Evolutionary conservation across 805 yeast genomes (phyloP), one percentile per base, ranked within the genome.

Genomic region (Yamadazyma sp.): DNA sequence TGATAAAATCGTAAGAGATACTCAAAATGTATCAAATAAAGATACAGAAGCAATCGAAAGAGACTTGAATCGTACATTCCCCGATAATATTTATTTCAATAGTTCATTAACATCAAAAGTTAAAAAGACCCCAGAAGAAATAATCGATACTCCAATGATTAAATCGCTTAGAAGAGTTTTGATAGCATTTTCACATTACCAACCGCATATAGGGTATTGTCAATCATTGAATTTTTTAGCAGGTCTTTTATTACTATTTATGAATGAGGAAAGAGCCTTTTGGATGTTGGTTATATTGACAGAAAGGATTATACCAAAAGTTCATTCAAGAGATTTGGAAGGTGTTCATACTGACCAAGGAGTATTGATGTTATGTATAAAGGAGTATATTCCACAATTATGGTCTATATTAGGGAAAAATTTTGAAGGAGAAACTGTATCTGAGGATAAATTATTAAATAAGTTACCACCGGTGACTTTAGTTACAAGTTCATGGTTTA

Each of bases 321-420:
- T 91, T 16, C 98, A 91, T 59, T 91, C 88, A 40, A 74, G 86
- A 22, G 82, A 82, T 49, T 62, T 91, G 15, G 98, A 93, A 63
- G 98, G 98, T 30, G 97, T 93, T 14, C 89, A 86, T 52, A 75
- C 93, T 12, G 95, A 89, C 53, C 98, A 91, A 57, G 98, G 97
- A 9, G 95, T 93, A 1, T 61, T 91, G 30, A 82, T 91, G 86
- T 67, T 91, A 25, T 85, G 95, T 50, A 69, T 89, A 18, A 76
- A 81, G 43, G 95, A 91, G 53, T 81, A 85, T 43, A 64, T 89
- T 29, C 97, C 98, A 0, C 76, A 74, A 31, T 73, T 86, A 25
- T 91, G 97, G 96, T 43, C 61, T 0, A 54, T 67, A 4, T 56
- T 76, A 18, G 73, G 73, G 17, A 54, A 58, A 27, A 56, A 52